Evolutionary conservation across 2,329 filamentous ascomycete genomes (phyloP), one percentile per base, ranked within the genome.

Genomic region (Aureobasidium musti): DNA sequence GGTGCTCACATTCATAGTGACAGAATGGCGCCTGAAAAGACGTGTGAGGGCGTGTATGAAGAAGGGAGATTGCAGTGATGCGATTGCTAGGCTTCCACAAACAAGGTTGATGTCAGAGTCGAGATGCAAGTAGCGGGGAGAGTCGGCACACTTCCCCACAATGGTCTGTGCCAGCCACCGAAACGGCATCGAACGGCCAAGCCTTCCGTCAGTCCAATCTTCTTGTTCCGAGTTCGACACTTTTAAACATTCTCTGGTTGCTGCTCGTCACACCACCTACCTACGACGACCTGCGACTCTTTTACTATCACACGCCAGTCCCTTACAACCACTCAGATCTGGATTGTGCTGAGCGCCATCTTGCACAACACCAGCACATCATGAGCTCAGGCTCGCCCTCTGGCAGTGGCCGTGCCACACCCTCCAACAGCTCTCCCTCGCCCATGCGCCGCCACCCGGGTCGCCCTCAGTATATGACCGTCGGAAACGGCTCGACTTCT

Each of bases 401-500:
- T 54, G 71, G 68, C 63, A 70, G 71, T 67, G 72, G 70, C 45
- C 70, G 68, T 52, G 72, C 70, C 50, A 72, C 67, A 54, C 72
- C 41, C 69, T 70, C 73, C 56, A 70, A 68, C 41, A 70, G 71
- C 19, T 66, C 63, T 67, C 66, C 67, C 56, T 68, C 65, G 57
- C 68, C 70, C 69, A 72, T 68, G 60, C 68, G 70, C 63, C 72
- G 70, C 71, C 70, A 71, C 67, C 60, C 66, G 37, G 72, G 67
- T 52, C 73, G 78, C 68, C 89, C 89, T 60, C 84, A 87, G 67
- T 97, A 93, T 79, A 91, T 96, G 89, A 96, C 91, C 5, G 91
- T 97, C 60, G 94, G 94, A 67, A 87, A 84, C 71, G 93, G 93
- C 63, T 88, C 89, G 65, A 88, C 90, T 26, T 93, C 93, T 23